A percentile compares a stretch with the other conserved stretches of the same genome.
These are phyloP conservation scores for Leccinum subtestaceum DNA, from an alignment of 768 basidiomycete species.

Conservation along the genomic window DNA sequence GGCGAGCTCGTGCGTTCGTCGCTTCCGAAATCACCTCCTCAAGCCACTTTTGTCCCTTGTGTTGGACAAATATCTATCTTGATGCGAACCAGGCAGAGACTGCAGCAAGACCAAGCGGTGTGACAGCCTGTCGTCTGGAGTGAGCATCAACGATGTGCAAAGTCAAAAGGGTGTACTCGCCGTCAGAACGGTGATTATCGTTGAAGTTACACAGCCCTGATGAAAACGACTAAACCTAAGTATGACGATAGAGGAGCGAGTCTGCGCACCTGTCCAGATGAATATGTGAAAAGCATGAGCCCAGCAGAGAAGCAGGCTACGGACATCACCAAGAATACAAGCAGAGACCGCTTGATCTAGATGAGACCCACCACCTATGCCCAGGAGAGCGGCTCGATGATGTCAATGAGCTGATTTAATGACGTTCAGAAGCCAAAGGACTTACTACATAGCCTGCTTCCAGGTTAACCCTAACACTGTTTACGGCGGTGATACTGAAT, in stretches of 20 bases:
- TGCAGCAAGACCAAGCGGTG: conserved; percentile 43
- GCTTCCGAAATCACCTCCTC: conserved; percentile 40
- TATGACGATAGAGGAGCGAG: conserved; percentile 22
- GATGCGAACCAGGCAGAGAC: conserved; percentile 55
- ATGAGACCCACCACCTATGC: conserved; percentile 63
- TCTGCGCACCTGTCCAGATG: conserved; percentile 59
- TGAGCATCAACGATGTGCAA: conserved; percentile 8
- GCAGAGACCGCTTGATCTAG: conserved; percentile 83
- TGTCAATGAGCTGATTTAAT: conserved; percentile 17
- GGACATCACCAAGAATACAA: conserved; percentile 80
- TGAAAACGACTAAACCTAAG: conserved; percentile 12
- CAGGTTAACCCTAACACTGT: conserved; percentile 50
- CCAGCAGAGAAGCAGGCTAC: conserved; percentile 82
- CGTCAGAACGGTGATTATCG: conserved; percentile 74
- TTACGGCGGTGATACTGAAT: conserved; percentile 55
- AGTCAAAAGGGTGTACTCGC: conserved; percentile 18
- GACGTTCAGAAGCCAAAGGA: conserved; percentile 16
- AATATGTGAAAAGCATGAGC: conserved; percentile 73
- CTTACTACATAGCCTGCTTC: conserved; percentile 59
- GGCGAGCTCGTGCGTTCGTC: conserved; percentile 24
- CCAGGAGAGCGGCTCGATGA: conserved; percentile 48
- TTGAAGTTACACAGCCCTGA: conserved; percentile 60
- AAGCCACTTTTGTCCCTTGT: conserved; percentile 52
- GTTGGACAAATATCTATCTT: conserved; percentile 45
- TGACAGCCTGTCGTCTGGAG: conserved; percentile 29